phyloP scores from a whole-genome alignment of 140 eudicot genomes.

The Cichorium intybus region DNA sequence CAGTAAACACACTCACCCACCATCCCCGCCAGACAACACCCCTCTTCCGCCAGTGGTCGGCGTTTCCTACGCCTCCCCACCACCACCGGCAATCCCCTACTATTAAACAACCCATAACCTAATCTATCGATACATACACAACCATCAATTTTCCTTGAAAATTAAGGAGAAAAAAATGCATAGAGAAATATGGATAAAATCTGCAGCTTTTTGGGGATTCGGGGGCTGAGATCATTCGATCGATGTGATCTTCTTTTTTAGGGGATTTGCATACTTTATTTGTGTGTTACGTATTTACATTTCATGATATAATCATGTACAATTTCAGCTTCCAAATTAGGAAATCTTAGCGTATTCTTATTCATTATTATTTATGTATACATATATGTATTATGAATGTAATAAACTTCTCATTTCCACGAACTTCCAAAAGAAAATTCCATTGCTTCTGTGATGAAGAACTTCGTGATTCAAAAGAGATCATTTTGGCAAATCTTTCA shows the following conservation, averaged over 20 bases:
- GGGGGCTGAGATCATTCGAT: constrained; percentile 24
- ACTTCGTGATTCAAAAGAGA: background rate
- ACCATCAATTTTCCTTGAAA: constrained; percentile 13
- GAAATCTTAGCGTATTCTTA: constrained; percentile 26
- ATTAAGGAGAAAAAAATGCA: background rate
- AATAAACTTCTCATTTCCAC: constrained; percentile 2
- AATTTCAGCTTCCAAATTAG: constrained; percentile 17
- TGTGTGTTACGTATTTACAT: constrained; percentile 24
- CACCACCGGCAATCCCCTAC: constrained; percentile 78
- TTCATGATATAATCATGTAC: constrained; percentile 25
- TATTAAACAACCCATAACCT: constrained; percentile 40
- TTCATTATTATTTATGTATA: constrained; percentile 31
- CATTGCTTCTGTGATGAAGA: background rate
- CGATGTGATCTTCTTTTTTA: constrained; percentile 5
- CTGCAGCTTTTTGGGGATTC: constrained; percentile 30
- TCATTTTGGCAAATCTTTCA: background rate
- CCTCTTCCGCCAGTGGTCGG: constrained; percentile 77
- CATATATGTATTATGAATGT: constrained; percentile 13
- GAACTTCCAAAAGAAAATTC: too few species aligned
- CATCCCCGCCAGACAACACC: constrained; percentile 29
- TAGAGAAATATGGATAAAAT: constrained; percentile 1
- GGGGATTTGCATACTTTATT: constrained; percentile 20
- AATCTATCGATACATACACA: constrained; percentile 18
- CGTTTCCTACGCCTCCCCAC: constrained; percentile 88
- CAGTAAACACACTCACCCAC: constrained; percentile 12